These are phyloP conservation scores for Rhodotorula taiwanensis DNA, from an alignment of 768 basidiomycete genomes.

Conservation along the genomic window DNA sequence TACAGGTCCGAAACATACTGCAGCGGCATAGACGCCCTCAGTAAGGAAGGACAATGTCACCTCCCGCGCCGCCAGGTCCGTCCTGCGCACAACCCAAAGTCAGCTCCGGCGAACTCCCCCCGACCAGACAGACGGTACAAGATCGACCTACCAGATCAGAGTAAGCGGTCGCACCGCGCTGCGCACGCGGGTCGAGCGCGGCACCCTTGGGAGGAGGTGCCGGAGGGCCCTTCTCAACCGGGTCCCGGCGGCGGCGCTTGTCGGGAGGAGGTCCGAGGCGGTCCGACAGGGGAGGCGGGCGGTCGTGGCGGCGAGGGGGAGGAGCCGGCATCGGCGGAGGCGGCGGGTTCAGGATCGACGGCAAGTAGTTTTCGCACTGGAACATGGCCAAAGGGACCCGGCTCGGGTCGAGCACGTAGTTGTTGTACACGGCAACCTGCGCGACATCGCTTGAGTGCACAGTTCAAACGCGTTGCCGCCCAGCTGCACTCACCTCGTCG, in stretches of 20 bases:
- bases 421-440: constrained; percentile 75
- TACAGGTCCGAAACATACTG: too few relatives aligned
- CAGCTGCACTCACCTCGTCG: constrained; percentile 60
- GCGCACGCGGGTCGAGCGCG: constrained; percentile 25
- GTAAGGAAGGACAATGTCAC: constrained; percentile 14
- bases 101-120: not conserved
- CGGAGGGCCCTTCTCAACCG: constrained; percentile 14
- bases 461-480: too few relatives aligned
- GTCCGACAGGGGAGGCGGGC: constrained; percentile 4
- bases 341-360: constrained; percentile 8
- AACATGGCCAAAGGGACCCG: constrained; percentile 52
- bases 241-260: constrained; percentile 4
- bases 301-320: not conserved
- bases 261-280: constrained; percentile 10
- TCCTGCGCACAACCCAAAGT: constrained; percentile 1
- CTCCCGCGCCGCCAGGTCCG: constrained; percentile 1
- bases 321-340: not conserved
- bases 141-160: constrained; percentile 26
- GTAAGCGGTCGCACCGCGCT: constrained; percentile 19
- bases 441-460: constrained; percentile 7
- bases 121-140: not conserved
- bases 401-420: constrained; percentile 92
- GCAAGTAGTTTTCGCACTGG: constrained; percentile 18
- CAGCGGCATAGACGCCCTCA: too few relatives aligned
- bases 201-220: constrained; percentile 30